Percentiles rank a stretch among this genome's conserved stretches.
phyloP scores from a whole-genome alignment of 106 monocot species.

The Allium sativum region DNA sequence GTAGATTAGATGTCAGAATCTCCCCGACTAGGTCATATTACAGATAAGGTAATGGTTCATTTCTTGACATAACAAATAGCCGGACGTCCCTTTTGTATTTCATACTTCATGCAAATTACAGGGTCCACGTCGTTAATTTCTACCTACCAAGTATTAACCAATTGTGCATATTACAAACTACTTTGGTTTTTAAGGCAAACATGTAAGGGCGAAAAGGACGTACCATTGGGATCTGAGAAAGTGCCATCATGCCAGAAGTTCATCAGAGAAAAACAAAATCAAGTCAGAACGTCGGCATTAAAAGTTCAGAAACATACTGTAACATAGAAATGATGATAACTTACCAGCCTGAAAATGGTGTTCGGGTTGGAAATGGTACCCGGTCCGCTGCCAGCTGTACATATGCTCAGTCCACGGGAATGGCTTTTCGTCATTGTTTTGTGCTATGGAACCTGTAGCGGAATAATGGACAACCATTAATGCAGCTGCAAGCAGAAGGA shows the following conservation, averaged over 20 bases:
- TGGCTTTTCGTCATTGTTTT: not conserved
- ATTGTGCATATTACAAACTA: too few relatives aligned
- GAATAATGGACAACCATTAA: not conserved
- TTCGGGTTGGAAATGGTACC: slow-evolving; percentile 53
- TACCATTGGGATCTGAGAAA: not conserved
- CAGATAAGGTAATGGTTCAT: too few relatives aligned
- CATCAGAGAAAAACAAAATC: not conserved
- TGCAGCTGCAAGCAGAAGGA: not conserved
- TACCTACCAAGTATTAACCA: too few relatives aligned
- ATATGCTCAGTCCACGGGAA: slow-evolving; percentile 38
- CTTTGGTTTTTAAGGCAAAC: too few relatives aligned
- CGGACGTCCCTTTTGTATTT: too few relatives aligned
- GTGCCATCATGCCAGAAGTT: not conserved
- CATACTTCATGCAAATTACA: too few relatives aligned
- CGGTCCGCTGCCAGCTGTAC: slow-evolving; percentile 57
- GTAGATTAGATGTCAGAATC: too few relatives aligned
- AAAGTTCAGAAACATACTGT: too few relatives aligned
- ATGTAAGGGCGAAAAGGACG: not conserved
- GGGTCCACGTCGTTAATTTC: too few relatives aligned
- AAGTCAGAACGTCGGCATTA: not conserved
- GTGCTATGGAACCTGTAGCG: not conserved
- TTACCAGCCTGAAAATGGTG: slow-evolving; percentile 19
- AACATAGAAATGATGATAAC: not conserved
- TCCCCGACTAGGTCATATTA: too few relatives aligned
- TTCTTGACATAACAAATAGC: too few relatives aligned